Percentiles rank a stretch among this genome's conserved stretches.
These are phyloP conservation scores for Pseudozyma sp. DNA, from an alignment of 1,284 basidiomycete genomes.

Conservation along the genomic window DNA sequence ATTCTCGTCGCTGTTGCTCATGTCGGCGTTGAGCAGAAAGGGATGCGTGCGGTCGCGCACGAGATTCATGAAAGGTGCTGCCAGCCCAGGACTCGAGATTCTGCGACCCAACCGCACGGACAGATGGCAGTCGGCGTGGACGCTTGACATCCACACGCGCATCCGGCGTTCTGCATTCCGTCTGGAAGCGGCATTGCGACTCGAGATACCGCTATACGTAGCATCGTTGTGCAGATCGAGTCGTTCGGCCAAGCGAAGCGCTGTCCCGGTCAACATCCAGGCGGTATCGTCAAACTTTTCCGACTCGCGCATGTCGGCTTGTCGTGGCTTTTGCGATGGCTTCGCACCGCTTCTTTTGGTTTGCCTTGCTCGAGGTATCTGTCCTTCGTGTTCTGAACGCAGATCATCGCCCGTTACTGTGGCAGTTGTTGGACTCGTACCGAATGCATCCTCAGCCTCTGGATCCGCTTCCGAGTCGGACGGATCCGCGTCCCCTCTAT, in stretches of 20 bases:
- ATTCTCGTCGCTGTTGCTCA: slow-evolving; percentile 37
- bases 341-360: slow-evolving; percentile 6
- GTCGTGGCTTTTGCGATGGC: slow-evolving; percentile 20
- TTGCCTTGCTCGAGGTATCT: slow-evolving; percentile 19
- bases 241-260: slow-evolving; percentile 50
- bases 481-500: slow-evolving; percentile 8
- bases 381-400: slow-evolving; percentile 32
- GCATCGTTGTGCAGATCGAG: slow-evolving; percentile 54
- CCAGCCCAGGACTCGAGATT: slow-evolving; percentile 51
- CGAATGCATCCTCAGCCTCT: slow-evolving; percentile 14
- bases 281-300: slow-evolving; percentile 56
- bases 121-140: slow-evolving; percentile 54
- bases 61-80: slow-evolving; percentile 51
- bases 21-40: slow-evolving; percentile 38
- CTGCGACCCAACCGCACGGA: slow-evolving; percentile 53
- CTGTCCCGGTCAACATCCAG: slow-evolving; percentile 55
- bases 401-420: slow-evolving; percentile 32
- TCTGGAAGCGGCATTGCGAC: slow-evolving; percentile 33
- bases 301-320: slow-evolving; percentile 46
- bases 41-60: slow-evolving; percentile 51
- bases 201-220: slow-evolving; percentile 49
- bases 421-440: slow-evolving; percentile 18
- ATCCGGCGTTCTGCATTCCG: slow-evolving; percentile 51
- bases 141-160: slow-evolving; percentile 56
- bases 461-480: slow-evolving; percentile 18